Evolutionary conservation across 2,329 filamentous ascomycete species (phyloP), one percentile per base, ranked within the genome.

Genomic region (Aspergillus thermomutatus): DNA sequence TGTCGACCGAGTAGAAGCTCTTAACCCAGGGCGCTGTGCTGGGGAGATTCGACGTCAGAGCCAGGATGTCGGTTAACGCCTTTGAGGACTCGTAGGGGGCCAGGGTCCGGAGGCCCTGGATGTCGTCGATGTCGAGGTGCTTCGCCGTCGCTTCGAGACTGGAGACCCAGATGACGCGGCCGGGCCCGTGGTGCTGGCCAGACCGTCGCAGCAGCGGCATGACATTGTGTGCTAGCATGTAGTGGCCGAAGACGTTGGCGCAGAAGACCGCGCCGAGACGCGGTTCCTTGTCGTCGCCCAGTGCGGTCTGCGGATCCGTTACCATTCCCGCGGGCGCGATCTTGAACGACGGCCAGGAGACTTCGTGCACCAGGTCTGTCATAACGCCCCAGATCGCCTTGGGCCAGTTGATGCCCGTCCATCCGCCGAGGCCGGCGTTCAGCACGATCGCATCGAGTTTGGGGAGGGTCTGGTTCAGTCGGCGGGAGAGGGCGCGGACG

Each of bases 211-310:
- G 82, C 10, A 97, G 79, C 0, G 91, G 88, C 63, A 89, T 82
- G 10, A 97, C 82, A 68, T 88, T 86, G 72, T 96, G 92, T 17
- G 85, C 85, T 25, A 99, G 85, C 68, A 97, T 77, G 72, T 99
- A 97, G 77, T 99, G 94, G 0, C 94, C 94, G 70, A 99, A 97
- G 28, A 96, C 83, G 69, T 97, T 97, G 50, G 93, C 88, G 71
- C 88, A 89, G 72, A 97, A 99, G 19, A 96, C 86, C 63, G 91
- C 82, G 3, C 91, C 92, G 0, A 99, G 77, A 4, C 79, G 76
- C 0, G 88, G 86, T 56, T 86, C 83, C 17, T 76, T 37, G 31
- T 37, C 65, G 3, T 56, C 53, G 4, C 50, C 46, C 3, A 55
- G 53, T 9, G 73, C 69, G 14, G 82, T 76, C 69, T 92, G 82